A percentile compares a stretch with the other conserved stretches of the same genome.
Conservation (phyloP, 495 filamentous ascomycete species). For the Chaetomium fimeti region DNA sequence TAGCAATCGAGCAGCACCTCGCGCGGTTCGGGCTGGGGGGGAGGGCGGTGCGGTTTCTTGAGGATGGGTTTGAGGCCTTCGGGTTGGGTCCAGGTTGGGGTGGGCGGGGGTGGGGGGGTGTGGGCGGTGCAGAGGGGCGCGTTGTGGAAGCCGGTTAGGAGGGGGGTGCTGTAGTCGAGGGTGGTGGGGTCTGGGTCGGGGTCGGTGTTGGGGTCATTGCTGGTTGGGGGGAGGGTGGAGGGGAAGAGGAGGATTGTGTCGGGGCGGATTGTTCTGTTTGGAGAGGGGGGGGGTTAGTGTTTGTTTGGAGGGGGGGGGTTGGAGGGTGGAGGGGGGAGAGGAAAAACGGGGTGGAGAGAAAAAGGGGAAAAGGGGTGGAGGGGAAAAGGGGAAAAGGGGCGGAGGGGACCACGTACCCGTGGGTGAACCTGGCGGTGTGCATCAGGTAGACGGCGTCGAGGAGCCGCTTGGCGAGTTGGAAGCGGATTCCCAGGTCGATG, state of each 20-base stretch:
- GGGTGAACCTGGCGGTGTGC: constrained; percentile 15
- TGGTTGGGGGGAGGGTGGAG: neutral
- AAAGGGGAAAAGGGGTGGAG: neutral
- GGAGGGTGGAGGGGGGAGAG: neutral
- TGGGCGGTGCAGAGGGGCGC: neutral
- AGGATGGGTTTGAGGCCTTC: constrained; percentile 21
- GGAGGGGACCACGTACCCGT: neutral
- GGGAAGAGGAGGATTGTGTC: constrained; percentile 22
- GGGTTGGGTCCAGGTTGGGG: neutral
- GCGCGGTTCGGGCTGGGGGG: neutral
- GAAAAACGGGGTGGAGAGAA: no score
- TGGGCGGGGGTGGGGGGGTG: neutral
- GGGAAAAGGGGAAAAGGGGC: neutral
- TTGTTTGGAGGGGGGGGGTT: neutral
- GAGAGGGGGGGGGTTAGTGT: neutral
- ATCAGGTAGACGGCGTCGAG: constrained; percentile 18
- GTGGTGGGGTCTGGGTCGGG: constrained; percentile 15
- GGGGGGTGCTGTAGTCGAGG: constrained; percentile 16
- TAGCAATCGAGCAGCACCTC: constrained; percentile 17
- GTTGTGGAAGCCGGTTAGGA: constrained; percentile 20
- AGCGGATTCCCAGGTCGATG: constrained; percentile 18
- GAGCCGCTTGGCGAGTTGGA: constrained; percentile 17
- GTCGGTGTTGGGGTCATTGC: neutral
- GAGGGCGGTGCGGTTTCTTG: constrained; percentile 10
- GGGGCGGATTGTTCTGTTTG: constrained; percentile 14